These are phyloP conservation scores for Cordyceps javanica DNA, from an alignment of 2,329 filamentous ascomycete species.

Conservation along the genomic window DNA sequence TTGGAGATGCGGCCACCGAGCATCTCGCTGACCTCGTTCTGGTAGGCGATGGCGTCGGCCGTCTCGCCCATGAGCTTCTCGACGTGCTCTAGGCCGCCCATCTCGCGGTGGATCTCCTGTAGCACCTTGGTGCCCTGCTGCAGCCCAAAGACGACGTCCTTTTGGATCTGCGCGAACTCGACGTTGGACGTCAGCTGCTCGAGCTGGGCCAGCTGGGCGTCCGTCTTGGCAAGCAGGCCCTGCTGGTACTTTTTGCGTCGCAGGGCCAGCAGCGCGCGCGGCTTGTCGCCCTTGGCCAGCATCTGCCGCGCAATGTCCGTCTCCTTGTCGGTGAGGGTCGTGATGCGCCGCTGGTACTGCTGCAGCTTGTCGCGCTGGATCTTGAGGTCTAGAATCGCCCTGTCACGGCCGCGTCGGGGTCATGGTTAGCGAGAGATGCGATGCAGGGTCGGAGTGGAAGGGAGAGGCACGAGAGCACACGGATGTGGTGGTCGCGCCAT, in stretches of 20 bases:
- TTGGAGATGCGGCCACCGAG: slow-evolving; percentile 83
- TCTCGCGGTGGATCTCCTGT: slow-evolving; percentile 87
- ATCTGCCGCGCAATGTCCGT: slow-evolving; percentile 80
- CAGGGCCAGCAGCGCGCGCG: slow-evolving; percentile 76
- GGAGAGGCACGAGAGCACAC: slow-evolving; percentile 12
- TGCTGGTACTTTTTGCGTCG: slow-evolving; percentile 97
- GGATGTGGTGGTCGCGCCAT: slow-evolving; percentile 2
- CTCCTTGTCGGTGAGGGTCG: slow-evolving; percentile 77
- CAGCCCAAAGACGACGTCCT: slow-evolving; percentile 88
- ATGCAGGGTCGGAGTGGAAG: too few species aligned
- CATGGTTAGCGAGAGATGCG: slow-evolving; percentile 1
- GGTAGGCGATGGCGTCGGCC: slow-evolving; percentile 85
- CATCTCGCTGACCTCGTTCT: slow-evolving; percentile 91
- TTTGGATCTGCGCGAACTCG: slow-evolving; percentile 94
- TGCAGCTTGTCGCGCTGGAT: slow-evolving; percentile 95
- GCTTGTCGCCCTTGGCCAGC: slow-evolving; percentile 72
- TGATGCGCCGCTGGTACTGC: slow-evolving; percentile 90
- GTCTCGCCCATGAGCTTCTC: slow-evolving; percentile 94
- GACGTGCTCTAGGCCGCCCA: slow-evolving; percentile 89
- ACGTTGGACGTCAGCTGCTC: slow-evolving; percentile 84
- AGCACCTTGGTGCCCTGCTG: slow-evolving; percentile 88
- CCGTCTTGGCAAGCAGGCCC: slow-evolving; percentile 78
- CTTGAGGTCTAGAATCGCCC: slow-evolving; percentile 96
- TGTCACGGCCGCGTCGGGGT: slow-evolving; percentile 30
- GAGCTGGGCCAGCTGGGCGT: slow-evolving; percentile 87